Percentiles rank a stretch among this genome's conserved stretches.
These are phyloP conservation scores for Magnaporthiopsis rhizophila DNA, from an alignment of 2,329 filamentous ascomycete genomes.

Conservation along the genomic window DNA sequence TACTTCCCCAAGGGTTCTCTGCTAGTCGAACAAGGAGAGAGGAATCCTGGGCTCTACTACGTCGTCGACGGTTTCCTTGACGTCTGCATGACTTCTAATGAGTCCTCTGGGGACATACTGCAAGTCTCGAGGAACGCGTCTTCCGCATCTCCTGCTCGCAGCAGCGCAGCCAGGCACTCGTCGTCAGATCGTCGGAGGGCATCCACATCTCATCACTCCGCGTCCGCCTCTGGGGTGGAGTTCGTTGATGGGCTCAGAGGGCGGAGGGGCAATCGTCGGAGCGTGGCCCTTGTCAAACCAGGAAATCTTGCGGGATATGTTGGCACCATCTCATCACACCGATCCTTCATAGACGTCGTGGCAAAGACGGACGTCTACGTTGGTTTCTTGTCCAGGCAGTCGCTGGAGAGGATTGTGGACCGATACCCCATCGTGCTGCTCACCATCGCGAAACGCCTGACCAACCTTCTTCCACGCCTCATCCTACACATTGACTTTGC, in stretches of 20 bases:
- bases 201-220: not conserved
- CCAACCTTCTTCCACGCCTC: conserved; percentile 76
- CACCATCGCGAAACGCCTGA: conserved; percentile 93
- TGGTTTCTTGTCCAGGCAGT: conserved; percentile 78
- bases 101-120: conserved; percentile 35
- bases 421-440: conserved; percentile 84
- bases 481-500: conserved; percentile 98
- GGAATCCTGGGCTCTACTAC: conserved; percentile 95
- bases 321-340: conserved; percentile 86
- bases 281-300: conserved; percentile 85
- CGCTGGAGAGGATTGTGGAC: conserved; percentile 87
- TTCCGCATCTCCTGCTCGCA: not conserved
- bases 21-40: conserved; percentile 89
- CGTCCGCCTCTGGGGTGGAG: not conserved
- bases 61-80: conserved; percentile 96
- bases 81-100: conserved; percentile 72
- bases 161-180: not conserved
- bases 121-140: conserved; percentile 17
- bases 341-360: conserved; percentile 93
- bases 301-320: conserved; percentile 92
- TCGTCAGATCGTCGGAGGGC: not conserved
- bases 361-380: conserved; percentile 99
- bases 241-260: conserved; percentile 35
- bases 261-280: conserved; percentile 46
- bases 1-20: conserved; percentile 94